A percentile compares a stretch with the other conserved stretches of the same genome.
These are phyloP conservation scores for Closterium sp. DNA, from an alignment of 139 green algal genomes.

Conservation along the genomic window DNA sequence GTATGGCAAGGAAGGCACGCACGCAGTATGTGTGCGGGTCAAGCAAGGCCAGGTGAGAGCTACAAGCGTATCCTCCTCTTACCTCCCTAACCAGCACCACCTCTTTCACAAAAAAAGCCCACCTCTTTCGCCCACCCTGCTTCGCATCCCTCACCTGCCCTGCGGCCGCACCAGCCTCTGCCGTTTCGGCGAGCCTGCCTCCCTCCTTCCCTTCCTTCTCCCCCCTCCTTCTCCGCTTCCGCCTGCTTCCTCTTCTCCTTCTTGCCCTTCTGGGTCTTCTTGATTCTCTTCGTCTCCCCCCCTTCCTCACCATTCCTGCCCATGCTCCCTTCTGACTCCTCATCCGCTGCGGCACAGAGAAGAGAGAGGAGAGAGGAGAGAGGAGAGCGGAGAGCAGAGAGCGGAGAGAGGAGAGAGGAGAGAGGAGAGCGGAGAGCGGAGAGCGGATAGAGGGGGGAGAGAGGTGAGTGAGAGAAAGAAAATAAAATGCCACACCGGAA, in stretches of 20 bases:
- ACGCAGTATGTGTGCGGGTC: too few species aligned
- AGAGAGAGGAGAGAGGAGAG: not conserved
- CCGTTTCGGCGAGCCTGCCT: not conserved
- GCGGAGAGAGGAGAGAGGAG: not conserved
- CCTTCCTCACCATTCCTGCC: not conserved
- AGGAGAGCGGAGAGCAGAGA: not conserved
- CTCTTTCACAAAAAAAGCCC: too few species aligned
- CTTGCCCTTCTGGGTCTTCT: slow-evolving; percentile 1
- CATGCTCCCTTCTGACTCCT: slow-evolving; percentile 1
- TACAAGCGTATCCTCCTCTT: too few species aligned
- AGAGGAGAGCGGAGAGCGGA: too few species aligned
- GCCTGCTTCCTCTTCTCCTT: not conserved
- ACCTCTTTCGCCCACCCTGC: too few species aligned
- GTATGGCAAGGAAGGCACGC: too few species aligned
- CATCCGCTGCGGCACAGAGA: not conserved
- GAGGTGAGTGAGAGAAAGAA: too few species aligned
- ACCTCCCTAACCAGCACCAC: too few species aligned
- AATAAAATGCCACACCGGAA: too few species aligned
- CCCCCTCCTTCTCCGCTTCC: not conserved
- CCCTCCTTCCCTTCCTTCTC: not conserved
- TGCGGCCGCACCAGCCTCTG: slow-evolving; percentile 16
- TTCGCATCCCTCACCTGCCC: not conserved
- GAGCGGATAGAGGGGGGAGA: too few species aligned
- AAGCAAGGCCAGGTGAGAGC: too few species aligned
- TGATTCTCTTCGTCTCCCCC: not conserved